Evolutionary conservation across 106 monocot genomes (phyloP), one percentile per base, ranked within the genome.

Genomic region (Narthecium ossifragum): DNA sequence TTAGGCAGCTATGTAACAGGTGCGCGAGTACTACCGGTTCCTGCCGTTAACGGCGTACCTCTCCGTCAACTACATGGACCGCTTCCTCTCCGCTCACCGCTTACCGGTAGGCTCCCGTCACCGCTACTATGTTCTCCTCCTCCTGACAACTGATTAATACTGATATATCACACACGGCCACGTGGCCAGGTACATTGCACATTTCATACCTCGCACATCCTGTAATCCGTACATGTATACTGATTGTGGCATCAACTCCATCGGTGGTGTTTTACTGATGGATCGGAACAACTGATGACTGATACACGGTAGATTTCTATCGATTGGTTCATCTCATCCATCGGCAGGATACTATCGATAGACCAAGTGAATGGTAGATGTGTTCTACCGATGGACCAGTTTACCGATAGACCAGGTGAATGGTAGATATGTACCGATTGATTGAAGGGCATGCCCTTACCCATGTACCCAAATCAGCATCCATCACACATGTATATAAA

Each of bases 51-150:
- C 88, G 40, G 83, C 83, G 48, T 88, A 80, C 58, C 83, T 88
- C 27, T 72, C 83, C 54, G 79, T 88, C 24, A 80, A 80, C 55
- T 88, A 88, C 67, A 73, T 88, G 76, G 88, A 88, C 49, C 69
- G 83, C 50, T 88, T 88, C 52, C 69, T 88, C 51, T 73, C 83
- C 23, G 40, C 61, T 31, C 83, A 77, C 56, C 31, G 27, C 14
- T 38, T 88, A 17, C 74, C 75, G 66, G 88, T 88, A 85, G 18
- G 67, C 2, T 9, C 13, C 39, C 58, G n/a, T n/a, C 24, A 6
- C 36, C 57, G 33, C 57, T 29, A 26, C 31, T 17, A 30, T 0
- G 20, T 45, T 45, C 51, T 26, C 61, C 28, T 21, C 21, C 30
- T 41, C n/a, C 8, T 40, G 20, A 13, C 45, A 31, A 31, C 31